These are phyloP conservation scores for Iris pallida DNA, from an alignment of 116 monocot genomes.

Conservation along the genomic window DNA sequence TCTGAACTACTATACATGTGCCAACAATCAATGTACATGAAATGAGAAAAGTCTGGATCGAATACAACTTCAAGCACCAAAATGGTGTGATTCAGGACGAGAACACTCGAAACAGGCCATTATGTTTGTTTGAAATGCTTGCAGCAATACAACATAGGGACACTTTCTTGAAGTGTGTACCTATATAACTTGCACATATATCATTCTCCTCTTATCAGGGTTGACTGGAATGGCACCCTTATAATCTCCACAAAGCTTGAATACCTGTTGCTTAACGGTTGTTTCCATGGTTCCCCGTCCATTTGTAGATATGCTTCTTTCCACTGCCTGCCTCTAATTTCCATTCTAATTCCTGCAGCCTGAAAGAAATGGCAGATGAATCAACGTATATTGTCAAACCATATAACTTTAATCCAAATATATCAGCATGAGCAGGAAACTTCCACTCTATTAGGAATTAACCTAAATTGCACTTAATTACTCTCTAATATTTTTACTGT, in stretches of 20 bases:
- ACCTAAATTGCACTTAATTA: no score
- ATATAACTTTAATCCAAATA: no score
- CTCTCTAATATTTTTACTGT: no score
- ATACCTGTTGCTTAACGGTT: conserved; percentile 26
- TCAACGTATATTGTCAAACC: no score
- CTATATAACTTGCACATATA: not conserved
- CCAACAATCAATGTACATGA: no score
- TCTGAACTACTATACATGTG: no score
- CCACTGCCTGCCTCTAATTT: conserved; percentile 45
- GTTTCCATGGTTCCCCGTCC: conserved; percentile 64
- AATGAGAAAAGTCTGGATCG: no score
- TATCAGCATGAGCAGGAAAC: no score
- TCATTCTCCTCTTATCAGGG: conserved; percentile 36
- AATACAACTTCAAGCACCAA: no score
- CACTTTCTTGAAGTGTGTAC: not conserved
- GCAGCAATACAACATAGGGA: not conserved
- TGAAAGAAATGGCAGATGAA: conserved; percentile 7
- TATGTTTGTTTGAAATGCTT: not conserved
- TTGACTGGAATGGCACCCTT: conserved; percentile 39
- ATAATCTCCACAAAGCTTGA: conserved; percentile 41
- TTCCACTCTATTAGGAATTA: no score
- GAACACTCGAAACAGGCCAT: not conserved
- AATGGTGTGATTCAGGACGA: no score
- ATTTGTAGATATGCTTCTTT: conserved; percentile 44
- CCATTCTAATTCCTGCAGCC: conserved; percentile 49